Base-by-base conservation (phyloP, 306 rosid species). In the Citrullus mucosospermus region DNA sequence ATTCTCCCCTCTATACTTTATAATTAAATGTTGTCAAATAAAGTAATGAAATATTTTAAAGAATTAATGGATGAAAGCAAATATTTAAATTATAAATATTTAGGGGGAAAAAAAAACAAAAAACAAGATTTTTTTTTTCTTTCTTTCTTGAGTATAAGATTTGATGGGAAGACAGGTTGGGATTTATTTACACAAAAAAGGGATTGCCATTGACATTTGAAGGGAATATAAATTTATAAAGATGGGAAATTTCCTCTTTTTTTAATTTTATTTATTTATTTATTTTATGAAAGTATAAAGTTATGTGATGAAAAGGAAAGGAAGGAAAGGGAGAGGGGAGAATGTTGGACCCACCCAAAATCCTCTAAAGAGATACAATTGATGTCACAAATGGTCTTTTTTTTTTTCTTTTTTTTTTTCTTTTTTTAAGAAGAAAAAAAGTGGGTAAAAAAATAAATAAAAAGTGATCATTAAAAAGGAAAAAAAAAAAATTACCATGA, bases 341-440 rank as follows among this genome's bases (percentile, higher is more conserved):
- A 71, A 11, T 6, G 44, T 77, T 78, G 91, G 92, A 8, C 83
- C 93, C 91, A 78, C 14, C 7, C 85, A 93, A 89, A 92, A 92
- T 93, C 97, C 88, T 14, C 79, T 66, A 36, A 85, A 84, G 92
- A 93, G 94, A 93, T 90, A 90, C 96, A 85, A 89, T 88, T 89
- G 94, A 93, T 78, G 94, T 93, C 88, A 93, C 92, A 89, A 84
- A 84, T 50, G 39, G 84, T 79, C 10, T 81, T 81, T 76, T 79
- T 83, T 80, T 82, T 78, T 84, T 63, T 68, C 75, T 58, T 18
- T 60, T 82, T 81, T 69, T 9, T 9, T 13, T 12, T 14, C 78
- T 76, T 66, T 36, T 14, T 14, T 0, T 1, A 13, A 9, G 11
- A n/a, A 18, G 8, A 25, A 25, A 69, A 69, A 38, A 66, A 6